Base-by-base conservation (phyloP, 2,329 filamentous ascomycete species). In the Penicillium sp. region DNA sequence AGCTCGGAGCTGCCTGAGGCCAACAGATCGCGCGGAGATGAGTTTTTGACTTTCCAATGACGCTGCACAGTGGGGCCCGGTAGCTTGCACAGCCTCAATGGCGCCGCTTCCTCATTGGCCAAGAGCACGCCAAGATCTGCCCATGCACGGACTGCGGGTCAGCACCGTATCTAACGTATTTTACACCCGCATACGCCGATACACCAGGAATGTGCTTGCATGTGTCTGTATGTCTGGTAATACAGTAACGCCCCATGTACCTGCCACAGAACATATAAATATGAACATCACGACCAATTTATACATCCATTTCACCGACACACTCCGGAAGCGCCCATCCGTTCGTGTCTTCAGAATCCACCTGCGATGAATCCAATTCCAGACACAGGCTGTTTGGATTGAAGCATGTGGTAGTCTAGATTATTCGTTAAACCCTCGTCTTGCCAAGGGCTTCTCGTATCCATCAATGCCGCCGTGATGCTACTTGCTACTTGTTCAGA, bases 361-460 rank as follows among this genome's bases (percentile, higher is more conserved):
- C 28, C 62, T 0, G 62, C 63, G 21, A 74, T 35, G 33, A 73
- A 60, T 77, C 67, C 21, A 78, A 12, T 60, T 69, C 38, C 77
- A 62, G 7, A 68, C 63, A 1, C 70, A 68, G 16, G 63, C 61
- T 3, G 70, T 40, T 16, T 66, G 66, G 3, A 72, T n/a, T n/a
- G 21, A 8, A 74, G 2, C 23, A 59, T 60, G 24, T 74, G 66
- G n/a, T 52, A 42, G 3, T 43, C 18, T 9, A 38, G 35, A 52
- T 43, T 52, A 3, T 45, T n/a, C 18, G 35, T 43, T 18, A 42
- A 28, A 21, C 49, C 49, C 45, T 69, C n/a, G n/a, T 67, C 58
- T 81, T 79, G 1, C 54, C 79, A 78, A 0, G 79, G 79, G 6
- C 71, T 66, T 46, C 49, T 82, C 76, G 58, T 83, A 83, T 0